Base-by-base conservation (phyloP, 306 rosid genomes). In the Trifolium subterraneum region DNA sequence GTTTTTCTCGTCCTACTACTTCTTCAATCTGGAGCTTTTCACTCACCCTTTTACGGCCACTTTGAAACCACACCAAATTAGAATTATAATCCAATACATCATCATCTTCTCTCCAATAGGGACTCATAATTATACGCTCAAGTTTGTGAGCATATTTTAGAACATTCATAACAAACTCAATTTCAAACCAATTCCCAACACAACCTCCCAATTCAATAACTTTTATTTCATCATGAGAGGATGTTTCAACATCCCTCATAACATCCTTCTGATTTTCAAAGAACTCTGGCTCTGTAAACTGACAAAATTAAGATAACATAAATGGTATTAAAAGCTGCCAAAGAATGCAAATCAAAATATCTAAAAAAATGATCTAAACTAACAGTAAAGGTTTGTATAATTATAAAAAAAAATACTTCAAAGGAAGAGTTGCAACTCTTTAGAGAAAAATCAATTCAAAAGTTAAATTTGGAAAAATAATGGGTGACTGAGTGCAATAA, bases 181-280 rank as follows among this genome's bases (percentile, higher is more conserved):
- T 70, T 70, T 70, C 74, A 12, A 18, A 70, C 48, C 64, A 33
- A 27, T 70, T 51, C 1, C 74, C 64, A 52, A 51, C 29, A 19
- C 74, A 70, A 0, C 64, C 64, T 31, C 74, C 13, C 18, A 70
- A 2, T 48, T 70, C 74, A 19, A 70, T 36, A 35, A 70, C 52
- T 20, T 70, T 70, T 2, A 70, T 2, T 20, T 70, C 20, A 0
- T 13, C 5, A 12, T 54, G 64, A 35, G 52, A 52, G 2, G 54
- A 70, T 29, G 3, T 9, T 52, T 54, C 60, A 54, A 54, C 0
- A 54, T 54, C 60, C 1, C 7, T 22, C 25, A 22, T 5, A 20
- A 54, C 8, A 52, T 52, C 64, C 19, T 3, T 35, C 6, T 54
- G 51, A 35, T 52, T 4, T 18, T 1, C 3, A 14, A 11, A 3